Percentiles rank a stretch among this genome's conserved stretches.
phyloP scores from a whole-genome alignment of 441 rosid species.

The Aquilaria agallochum region DNA sequence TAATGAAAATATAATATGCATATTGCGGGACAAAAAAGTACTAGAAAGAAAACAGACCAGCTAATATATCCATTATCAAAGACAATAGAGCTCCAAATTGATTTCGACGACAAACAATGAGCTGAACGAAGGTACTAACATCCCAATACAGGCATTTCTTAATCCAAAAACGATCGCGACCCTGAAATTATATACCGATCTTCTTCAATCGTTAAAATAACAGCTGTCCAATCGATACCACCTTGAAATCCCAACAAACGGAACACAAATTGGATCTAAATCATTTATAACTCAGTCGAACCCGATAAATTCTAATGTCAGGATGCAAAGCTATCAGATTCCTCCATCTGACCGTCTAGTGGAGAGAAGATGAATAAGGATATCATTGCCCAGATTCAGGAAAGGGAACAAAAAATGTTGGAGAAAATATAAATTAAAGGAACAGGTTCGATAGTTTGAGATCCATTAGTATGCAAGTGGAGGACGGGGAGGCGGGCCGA shows the following conservation, averaged over 20 bases:
- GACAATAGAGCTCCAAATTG: not conserved
- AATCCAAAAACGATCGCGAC: not conserved
- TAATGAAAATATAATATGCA: not conserved
- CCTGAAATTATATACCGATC: conserved; percentile 1
- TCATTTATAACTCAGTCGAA: not conserved
- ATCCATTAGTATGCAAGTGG: no score
- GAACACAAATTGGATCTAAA: not conserved
- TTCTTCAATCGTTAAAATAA: not conserved
- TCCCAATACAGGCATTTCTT: not conserved
- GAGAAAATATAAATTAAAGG: no score
- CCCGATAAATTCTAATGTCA: not conserved
- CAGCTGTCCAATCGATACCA: not conserved
- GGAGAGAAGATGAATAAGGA: no score
- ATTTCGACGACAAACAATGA: not conserved
- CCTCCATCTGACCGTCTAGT: not conserved
- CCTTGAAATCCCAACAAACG: conserved; percentile 1
- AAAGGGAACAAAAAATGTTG: no score
- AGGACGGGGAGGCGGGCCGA: no score
- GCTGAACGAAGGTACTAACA: conserved; percentile 2
- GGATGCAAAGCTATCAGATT: conserved; percentile 6
- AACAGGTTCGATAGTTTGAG: no score
- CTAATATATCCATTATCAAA: not conserved
- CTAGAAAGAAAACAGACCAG: not conserved
- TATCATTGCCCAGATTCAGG: no score
- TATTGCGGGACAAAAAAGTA: not conserved